Evolutionary conservation across 1,139 yeast genomes (phyloP), one percentile per base, ranked within the genome.

Genomic region (Spencermartinsiella ligniputridi): DNA sequence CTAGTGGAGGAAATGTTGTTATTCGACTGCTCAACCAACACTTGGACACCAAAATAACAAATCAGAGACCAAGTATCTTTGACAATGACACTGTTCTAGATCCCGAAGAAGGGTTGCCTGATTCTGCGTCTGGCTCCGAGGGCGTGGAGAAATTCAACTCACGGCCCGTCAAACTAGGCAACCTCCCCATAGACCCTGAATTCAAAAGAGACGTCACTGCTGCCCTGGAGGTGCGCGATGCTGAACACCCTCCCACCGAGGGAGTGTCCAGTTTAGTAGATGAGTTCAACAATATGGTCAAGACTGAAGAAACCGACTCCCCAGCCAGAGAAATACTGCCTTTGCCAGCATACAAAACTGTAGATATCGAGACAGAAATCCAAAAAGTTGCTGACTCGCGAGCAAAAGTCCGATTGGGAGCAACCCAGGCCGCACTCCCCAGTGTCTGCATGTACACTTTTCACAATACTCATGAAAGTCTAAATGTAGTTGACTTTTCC

Each of bases 361-460:
- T 78, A 37, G 97, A 92, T 60, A 74, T 94, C 43, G 84, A 83
- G 58, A 69, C 86, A 48, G 90, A 85, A 58, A 82, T 92, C 13
- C 72, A 80, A 49, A 78, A 81, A 48, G 86, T 92, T 33, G 87
- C 81, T 54, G 97, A 92, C 63, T 79, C 94, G 4, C 74, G 96
- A 49, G 78, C 84, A 37, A 79, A 84, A 51, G 79, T 92, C 42
- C 75, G 73, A 51, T 65, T 92, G 44, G 79, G 76, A 25, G 66
- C 80, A 2, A 67, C 80, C 22, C 96, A 87, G 64, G 84, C 95
- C 1, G 72, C 88, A 22, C 77, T 94, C 21, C 99, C 99, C 11
- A 85, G 95, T 46, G 96, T 92, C 34, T 92, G 98, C 66, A 88
- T 92, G 96, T 94, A 92, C 69, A 92, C 98, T 0, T 90, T 94